A percentile compares a stretch with the other conserved stretches of the same genome.
phyloP scores from a whole-genome alignment of 225 moss, liverwort and hornwort species.

The Neckera pumila region DNA sequence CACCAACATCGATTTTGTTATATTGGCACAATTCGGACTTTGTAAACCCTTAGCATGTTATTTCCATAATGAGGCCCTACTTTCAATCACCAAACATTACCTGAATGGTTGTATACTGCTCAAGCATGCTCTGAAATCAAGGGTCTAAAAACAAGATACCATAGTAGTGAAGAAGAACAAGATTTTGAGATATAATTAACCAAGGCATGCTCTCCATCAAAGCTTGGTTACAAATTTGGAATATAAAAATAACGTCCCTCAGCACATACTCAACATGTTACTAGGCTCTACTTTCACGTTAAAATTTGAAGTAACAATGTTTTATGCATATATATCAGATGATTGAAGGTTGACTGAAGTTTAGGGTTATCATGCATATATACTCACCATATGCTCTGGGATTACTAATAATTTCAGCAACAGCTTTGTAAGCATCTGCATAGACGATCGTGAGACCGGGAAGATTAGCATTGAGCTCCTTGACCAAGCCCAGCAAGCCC shows the following conservation, averaged over 20 bases:
- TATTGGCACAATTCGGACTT: no score
- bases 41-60: neutral
- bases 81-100: neutral
- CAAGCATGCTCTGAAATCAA: neutral
- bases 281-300: neutral
- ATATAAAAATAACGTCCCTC: neutral
- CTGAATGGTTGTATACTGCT: neutral
- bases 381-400: slow-evolving; percentile 42
- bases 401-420: slow-evolving; percentile 9
- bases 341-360: neutral
- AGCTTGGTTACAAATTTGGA: neutral
- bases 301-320: neutral
- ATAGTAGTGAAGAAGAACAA: neutral
- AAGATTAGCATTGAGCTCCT: slow-evolving; percentile 26
- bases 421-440: slow-evolving; percentile 40
- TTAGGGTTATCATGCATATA: neutral
- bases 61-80: neutral
- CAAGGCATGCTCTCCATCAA: neutral
- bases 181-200: neutral
- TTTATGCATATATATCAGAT: neutral
- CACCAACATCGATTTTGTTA: neutral
- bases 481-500: slow-evolving; percentile 15
- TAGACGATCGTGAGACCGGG: slow-evolving; percentile 35
- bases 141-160: neutral
- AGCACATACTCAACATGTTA: neutral